Evolutionary conservation across 352 stramenopile genomes (phyloP).

Genomic region (Thraustotheca clavata): DNA sequence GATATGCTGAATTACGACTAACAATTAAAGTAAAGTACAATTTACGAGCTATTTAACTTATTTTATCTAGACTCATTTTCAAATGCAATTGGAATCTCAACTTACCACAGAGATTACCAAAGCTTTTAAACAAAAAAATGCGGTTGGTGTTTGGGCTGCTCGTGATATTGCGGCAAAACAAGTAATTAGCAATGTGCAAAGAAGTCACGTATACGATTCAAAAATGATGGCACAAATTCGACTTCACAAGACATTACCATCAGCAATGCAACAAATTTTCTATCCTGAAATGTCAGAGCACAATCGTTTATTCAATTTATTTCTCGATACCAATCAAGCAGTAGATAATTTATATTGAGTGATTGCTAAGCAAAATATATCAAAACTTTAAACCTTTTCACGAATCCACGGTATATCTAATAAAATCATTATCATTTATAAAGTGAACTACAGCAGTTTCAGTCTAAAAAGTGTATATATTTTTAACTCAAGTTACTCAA

Average conservation of each 20-base stretch:
- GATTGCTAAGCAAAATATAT: no score
- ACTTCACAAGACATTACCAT: background rate
- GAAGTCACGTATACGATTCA: background rate
- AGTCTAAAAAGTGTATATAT: no score
- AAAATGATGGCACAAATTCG: constrained; percentile 5
- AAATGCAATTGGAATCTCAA: background rate
- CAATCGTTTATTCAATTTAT: background rate
- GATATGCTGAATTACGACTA: background rate
- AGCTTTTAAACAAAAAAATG: background rate
- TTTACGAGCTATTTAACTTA: background rate
- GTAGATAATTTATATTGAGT: background rate
- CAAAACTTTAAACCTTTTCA: no score
- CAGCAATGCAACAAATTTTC: background rate
- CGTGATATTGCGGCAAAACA: background rate
- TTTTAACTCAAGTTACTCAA: no score
- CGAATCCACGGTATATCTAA: no score
- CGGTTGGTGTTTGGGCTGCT: background rate
- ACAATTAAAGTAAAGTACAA: background rate
- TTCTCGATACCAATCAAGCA: background rate
- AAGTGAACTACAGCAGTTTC: no score
- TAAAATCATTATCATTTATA: no score
- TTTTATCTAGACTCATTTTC: background rate
- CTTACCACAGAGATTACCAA: background rate
- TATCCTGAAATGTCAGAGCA: background rate
- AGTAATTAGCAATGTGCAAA: background rate